Conservation (phyloP, 352 stramenopile genomes). For the Globisporangium okanoganense region DNA sequence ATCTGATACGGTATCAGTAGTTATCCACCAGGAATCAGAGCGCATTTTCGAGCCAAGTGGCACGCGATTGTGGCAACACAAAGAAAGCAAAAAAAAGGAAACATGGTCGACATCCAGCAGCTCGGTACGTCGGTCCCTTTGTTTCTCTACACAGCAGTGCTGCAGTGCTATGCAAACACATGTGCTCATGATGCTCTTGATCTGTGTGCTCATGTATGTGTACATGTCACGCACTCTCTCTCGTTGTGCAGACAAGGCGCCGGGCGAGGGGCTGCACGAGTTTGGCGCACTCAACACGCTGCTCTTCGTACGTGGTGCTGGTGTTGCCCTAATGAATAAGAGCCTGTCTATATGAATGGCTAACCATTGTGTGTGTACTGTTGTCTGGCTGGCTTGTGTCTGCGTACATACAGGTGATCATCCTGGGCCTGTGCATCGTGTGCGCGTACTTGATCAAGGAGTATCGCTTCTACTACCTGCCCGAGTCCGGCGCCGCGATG, state of each 20-base stretch:
- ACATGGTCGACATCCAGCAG: constrained; percentile 31
- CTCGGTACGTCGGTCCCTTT: constrained; percentile 19
- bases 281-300: constrained; percentile 87
- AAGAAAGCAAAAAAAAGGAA: constrained; percentile 6
- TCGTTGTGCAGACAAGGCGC: constrained; percentile 45
- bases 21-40: too few relatives aligned
- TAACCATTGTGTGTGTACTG: not conserved
- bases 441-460: constrained; percentile 90
- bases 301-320: constrained; percentile 58
- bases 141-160: not conserved
- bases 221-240: not conserved
- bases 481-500: constrained; percentile 88
- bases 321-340: not conserved
- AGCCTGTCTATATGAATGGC: not conserved
- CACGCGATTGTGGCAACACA: too few relatives aligned
- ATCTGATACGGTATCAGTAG: too few relatives aligned
- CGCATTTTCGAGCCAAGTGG: too few relatives aligned
- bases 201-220: not conserved
- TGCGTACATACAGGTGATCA: constrained; percentile 45
- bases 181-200: not conserved
- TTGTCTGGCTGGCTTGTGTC: not conserved
- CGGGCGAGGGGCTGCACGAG: constrained; percentile 70
- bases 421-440: constrained; percentile 89
- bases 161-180: not conserved
- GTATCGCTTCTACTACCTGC: constrained; percentile 89